Conservation (phyloP, 352 stramenopile genomes). For the Globisporangium solare region DNA sequence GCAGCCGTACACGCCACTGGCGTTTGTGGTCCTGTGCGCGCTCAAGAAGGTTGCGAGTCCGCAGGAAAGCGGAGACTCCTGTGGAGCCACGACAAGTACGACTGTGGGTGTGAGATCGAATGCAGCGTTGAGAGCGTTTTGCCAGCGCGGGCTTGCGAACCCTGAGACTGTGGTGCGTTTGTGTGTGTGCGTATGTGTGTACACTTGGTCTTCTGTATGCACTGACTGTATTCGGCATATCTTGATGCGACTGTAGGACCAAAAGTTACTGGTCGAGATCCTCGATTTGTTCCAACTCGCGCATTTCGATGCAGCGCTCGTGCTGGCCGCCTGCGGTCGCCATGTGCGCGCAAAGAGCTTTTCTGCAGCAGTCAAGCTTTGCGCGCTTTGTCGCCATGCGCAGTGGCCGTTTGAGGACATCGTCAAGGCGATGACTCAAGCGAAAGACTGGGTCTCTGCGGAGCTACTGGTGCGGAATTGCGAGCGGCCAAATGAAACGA, state of each 20-base stretch:
- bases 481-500: no score
- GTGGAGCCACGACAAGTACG: background rate
- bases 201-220: no score
- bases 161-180: background rate
- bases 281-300: slow-evolving; percentile 44
- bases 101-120: no score
- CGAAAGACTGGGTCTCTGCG: slow-evolving; percentile 57
- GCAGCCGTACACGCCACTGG: slow-evolving; percentile 48
- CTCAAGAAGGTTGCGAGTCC: slow-evolving; percentile 32
- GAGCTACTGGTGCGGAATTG: slow-evolving; percentile 27
- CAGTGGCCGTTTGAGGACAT: slow-evolving; percentile 37
- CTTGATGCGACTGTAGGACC: slow-evolving; percentile 21
- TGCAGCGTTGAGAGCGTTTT: no score
- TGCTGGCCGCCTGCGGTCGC: slow-evolving; percentile 17
- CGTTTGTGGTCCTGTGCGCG: slow-evolving; percentile 52
- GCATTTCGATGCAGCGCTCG: slow-evolving; percentile 14
- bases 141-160: no score
- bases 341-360: slow-evolving; percentile 40
- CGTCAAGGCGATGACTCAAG: slow-evolving; percentile 36
- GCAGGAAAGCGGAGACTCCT: no score
- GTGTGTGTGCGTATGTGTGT: no score
- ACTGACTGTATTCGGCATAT: no score
- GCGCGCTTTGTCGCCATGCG: slow-evolving; percentile 25
- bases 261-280: slow-evolving; percentile 56
- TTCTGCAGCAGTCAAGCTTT: slow-evolving; percentile 45